Base-by-base conservation (phyloP, 495 filamentous ascomycete species). In the Gamarada debralockiae region DNA sequence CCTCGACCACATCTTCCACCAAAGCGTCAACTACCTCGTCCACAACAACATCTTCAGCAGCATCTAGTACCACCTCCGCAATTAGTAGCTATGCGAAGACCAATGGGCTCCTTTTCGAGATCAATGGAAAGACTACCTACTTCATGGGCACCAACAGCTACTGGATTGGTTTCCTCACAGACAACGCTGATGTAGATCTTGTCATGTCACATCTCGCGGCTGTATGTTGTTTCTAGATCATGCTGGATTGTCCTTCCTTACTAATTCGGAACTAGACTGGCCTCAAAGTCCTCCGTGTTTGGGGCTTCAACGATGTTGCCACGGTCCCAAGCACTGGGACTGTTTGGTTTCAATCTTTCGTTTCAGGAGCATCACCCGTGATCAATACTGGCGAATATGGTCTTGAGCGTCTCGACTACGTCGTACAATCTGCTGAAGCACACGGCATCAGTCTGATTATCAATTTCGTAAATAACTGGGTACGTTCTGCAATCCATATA, bases 141-240 rank as follows among this genome's bases (percentile, higher is more conserved):
- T 87, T 80, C 66, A 80, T 83, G 2, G 86, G 87, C 1, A 82
- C 80, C 22, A 90, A 90, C 61, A 71, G 80, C 7, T 91, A 89
- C 67, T 90, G 85, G 73, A 78, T 90, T 27, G 75, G 77, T 0
- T 89, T 88, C 60, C 64, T 76, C 13, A 70, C 78, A 53, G 75
- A 79, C 57, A 73, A 81, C 55, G 61, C 66, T 18, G 84, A 89
- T 66, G 79, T 87, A 9, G 78, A 86, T 49, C 67, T 56, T 10
- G 42, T 52, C 29, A 56, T 56, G 54, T 24, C 25, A 12, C 54
- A 56, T 40, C 20, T 56, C 2, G 46, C 45, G 14, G 12, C 29
- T 3, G 52, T 53, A 45, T 22, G 48, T 45, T n/a, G 21, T 15
- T 21, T 20, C 6, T 7, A 22, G 2, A 50, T 39, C 1, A 15